Percentiles rank a stretch among this genome's conserved stretches.
Evolutionary conservation across 192 early-diverging fungal species (phyloP).

Genomic region (Phlyctochytrium arcticum): DNA sequence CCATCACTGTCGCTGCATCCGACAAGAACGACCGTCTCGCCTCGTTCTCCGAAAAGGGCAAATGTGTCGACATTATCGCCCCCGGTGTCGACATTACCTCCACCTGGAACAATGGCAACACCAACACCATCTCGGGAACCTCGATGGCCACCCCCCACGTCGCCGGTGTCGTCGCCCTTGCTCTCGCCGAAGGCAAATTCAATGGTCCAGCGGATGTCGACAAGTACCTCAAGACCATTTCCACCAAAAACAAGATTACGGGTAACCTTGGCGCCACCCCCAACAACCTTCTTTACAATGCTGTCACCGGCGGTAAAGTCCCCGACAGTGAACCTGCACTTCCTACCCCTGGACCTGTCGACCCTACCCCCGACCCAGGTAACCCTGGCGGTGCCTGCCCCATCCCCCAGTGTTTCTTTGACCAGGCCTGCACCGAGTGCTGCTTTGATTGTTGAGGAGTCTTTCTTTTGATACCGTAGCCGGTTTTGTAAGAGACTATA

Average conservation of each 20-base stretch:
- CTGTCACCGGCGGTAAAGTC: constrained; percentile 30
- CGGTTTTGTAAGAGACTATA: too few species aligned
- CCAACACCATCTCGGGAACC: constrained; percentile 90
- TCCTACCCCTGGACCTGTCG: constrained; percentile 25
- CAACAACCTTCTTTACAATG: constrained; percentile 44
- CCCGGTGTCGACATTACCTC: constrained; percentile 86
- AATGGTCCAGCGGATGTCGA: constrained; percentile 35
- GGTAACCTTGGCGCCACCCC: constrained; percentile 32
- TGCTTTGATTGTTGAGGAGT: too few species aligned
- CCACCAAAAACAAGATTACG: constrained; percentile 32
- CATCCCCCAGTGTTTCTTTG: constrained; percentile 44
- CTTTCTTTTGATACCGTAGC: too few species aligned
- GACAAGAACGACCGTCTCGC: constrained; percentile 81
- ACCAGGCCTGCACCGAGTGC: too few species aligned
- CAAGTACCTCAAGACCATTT: constrained; percentile 39
- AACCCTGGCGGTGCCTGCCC: constrained; percentile 50
- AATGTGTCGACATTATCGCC: constrained; percentile 96
- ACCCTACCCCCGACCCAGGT: constrained; percentile 31
- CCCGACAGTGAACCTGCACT: constrained; percentile 38
- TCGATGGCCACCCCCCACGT: constrained; percentile 95
- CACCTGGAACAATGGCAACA: constrained; percentile 69
- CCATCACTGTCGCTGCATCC: constrained; percentile 88
- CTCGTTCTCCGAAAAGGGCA: constrained; percentile 78
- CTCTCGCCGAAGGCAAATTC: constrained; percentile 40
- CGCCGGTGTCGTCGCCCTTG: constrained; percentile 78